A percentile compares a stretch with the other conserved stretches of the same genome.
Evolutionary conservation across 345 rosid genomes (phyloP).

Genomic region (Eucalyptus camaldulensis): DNA sequence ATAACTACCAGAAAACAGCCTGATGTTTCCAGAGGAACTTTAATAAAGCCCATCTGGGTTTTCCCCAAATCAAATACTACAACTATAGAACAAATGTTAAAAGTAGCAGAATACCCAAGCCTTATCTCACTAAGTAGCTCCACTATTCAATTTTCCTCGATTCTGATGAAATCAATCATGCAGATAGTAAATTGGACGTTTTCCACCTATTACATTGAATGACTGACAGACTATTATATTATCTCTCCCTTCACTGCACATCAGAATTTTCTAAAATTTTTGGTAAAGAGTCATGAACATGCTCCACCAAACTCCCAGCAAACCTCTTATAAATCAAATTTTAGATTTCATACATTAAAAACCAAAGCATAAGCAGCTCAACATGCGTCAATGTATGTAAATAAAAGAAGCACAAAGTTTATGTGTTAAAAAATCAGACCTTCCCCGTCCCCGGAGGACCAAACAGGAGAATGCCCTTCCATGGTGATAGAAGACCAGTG

Average conservation of each 20-base stretch:
- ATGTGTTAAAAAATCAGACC: slow-evolving; percentile 26
- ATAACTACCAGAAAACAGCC: neutral
- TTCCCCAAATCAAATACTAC: neutral
- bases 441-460: slow-evolving; percentile 99
- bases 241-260: neutral
- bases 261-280: neutral
- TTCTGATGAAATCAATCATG: neutral
- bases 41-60: neutral
- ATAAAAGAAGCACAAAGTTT: neutral
- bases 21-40: neutral
- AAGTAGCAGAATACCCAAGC: neutral
- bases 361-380: neutral
- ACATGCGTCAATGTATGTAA: neutral
- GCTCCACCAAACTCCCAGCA: neutral
- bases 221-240: neutral
- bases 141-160: neutral
- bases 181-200: neutral
- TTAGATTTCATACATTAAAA: neutral
- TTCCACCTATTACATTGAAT: neutral
- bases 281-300: neutral
- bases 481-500: slow-evolving; percentile 90
- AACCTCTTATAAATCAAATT: neutral
- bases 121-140: neutral
- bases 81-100: neutral
- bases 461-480: slow-evolving; percentile 99